phyloP scores from a whole-genome alignment of 2,329 filamentous ascomycete genomes.

The Chaetothyriales sp. region DNA sequence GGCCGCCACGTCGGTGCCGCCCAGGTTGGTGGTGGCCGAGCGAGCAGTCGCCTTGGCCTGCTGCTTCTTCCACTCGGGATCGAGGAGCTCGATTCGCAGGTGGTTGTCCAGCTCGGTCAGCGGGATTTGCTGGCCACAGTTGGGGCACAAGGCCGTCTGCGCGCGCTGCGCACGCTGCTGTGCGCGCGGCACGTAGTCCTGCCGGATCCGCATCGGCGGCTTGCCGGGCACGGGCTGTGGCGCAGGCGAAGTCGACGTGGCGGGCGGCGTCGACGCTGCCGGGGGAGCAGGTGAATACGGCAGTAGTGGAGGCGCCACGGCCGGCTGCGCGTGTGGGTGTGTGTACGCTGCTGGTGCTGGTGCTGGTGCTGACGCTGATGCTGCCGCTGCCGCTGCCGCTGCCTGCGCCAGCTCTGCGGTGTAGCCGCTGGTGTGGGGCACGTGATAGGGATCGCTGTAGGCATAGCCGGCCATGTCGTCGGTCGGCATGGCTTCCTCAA shows the following conservation, averaged over 20 bases:
- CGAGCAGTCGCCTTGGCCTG: conserved; percentile 77
- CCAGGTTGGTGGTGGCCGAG: conserved; percentile 72
- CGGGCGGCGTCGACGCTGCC: conserved; percentile 57
- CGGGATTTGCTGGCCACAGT: conserved; percentile 82
- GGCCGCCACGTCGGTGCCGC: conserved; percentile 74
- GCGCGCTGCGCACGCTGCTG: conserved; percentile 53
- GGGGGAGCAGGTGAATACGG: conserved; percentile 19
- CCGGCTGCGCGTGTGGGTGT: conserved; percentile 20
- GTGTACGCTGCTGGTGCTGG: conserved; percentile 19
- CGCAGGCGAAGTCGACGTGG: conserved; percentile 47
- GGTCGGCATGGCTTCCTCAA: conserved; percentile 89
- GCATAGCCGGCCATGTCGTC: conserved; percentile 47
- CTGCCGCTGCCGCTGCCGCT: conserved; percentile 21
- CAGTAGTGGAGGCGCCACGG: conserved; percentile 9
- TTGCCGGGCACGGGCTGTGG: conserved; percentile 21
- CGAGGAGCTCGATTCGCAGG: conserved; percentile 86
- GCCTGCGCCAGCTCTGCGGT: neutral
- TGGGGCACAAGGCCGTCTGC: conserved; percentile 65
- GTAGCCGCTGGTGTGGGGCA: conserved; percentile 25
- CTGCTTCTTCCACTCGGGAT: conserved; percentile 92
- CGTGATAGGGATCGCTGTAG: conserved; percentile 34
- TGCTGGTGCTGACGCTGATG: conserved; percentile 21
- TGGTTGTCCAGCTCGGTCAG: conserved; percentile 80
- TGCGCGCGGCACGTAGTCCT: conserved; percentile 80
- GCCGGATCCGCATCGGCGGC: conserved; percentile 71